Conservation (phyloP, 139 green algal genomes). For the Dunaliella primolecta region DNA sequence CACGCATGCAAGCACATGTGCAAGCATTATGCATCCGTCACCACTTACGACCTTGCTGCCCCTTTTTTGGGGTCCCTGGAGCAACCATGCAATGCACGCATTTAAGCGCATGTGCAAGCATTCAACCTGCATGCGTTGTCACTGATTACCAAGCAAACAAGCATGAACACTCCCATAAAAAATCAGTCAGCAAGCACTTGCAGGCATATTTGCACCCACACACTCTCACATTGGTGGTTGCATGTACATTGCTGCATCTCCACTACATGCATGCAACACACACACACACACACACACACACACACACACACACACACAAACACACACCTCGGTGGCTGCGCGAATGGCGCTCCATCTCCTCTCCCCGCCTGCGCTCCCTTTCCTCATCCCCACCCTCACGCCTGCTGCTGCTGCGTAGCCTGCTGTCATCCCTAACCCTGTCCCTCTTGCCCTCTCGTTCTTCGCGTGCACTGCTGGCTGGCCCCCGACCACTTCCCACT, state of each 20-base stretch:
- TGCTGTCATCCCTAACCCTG: neutral
- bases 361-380: neutral
- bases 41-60: too few relatives aligned
- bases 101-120: too few relatives aligned
- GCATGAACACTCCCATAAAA: too few relatives aligned
- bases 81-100: too few relatives aligned
- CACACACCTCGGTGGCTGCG: neutral
- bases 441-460: neutral
- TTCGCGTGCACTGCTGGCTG: neutral
- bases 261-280: too few relatives aligned
- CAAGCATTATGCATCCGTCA: too few relatives aligned
- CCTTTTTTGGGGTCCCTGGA: too few relatives aligned
- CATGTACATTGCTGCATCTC: too few relatives aligned
- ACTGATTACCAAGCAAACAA: too few relatives aligned
- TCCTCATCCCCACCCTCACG: neutral
- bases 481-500: neutral
- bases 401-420: neutral
- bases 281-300: neutral
- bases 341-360: neutral
- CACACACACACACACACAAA: slow-evolving; percentile 10
- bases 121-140: too few relatives aligned
- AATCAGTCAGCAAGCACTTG: too few relatives aligned
- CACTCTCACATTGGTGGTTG: neutral
- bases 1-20: neutral
- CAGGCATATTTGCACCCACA: neutral